Evolutionary conservation across 208 protist species (phyloP), one percentile per base, ranked within the genome.

Genomic region (Strigomonas galati): DNA sequence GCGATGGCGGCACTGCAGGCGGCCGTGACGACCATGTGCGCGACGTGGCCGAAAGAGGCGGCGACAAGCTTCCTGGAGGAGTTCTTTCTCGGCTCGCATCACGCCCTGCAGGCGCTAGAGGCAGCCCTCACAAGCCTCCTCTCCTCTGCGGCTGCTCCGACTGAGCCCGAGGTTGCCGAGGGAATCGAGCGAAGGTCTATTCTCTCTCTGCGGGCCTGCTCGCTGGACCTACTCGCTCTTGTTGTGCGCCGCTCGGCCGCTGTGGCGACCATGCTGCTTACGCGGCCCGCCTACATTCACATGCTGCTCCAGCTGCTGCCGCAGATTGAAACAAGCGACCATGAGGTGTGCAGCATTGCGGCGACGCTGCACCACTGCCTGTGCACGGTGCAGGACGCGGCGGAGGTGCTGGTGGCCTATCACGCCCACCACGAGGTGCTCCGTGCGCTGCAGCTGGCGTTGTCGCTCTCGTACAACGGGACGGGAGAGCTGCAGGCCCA

Each of bases 1-100:
- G 81, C 85, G 10, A 65, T 87, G n/a, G 76, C 61, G 10, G 85
- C 81, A 3, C 71, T 91, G 65, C 69, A 72, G 5, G 85, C 74
- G 0, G 67, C 78, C 28, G 60, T 81, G 40, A 59, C 69, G 0
- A 70, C 66, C 21, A 65, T 89, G n/a, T 37, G 70, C 14, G 24
- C 53, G 6, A 56, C 75, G 10, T 78, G 71, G 62, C 79, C 79
- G 17, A 21, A 26, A 1, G 74, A 49, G 30, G 76, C 67, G 43
- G 58, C 74, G 9, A 53, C 26, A 17, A 27, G 23, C 0, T 84
- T 85, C 51, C 65, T 85, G 19, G 49, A 68, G n/a, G 77, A 85
- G 27, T 52, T 84, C 26, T 58, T 85, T n/a, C 58, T 82, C 2
- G 62, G 71, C 12, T 67, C 80, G 58, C 76, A 89, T 51, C 72